Percentiles rank a stretch among this genome's conserved stretches.
These are phyloP conservation scores for Podaxis sp. DNA, from an alignment of 768 basidiomycete genomes.

Conservation along the genomic window DNA sequence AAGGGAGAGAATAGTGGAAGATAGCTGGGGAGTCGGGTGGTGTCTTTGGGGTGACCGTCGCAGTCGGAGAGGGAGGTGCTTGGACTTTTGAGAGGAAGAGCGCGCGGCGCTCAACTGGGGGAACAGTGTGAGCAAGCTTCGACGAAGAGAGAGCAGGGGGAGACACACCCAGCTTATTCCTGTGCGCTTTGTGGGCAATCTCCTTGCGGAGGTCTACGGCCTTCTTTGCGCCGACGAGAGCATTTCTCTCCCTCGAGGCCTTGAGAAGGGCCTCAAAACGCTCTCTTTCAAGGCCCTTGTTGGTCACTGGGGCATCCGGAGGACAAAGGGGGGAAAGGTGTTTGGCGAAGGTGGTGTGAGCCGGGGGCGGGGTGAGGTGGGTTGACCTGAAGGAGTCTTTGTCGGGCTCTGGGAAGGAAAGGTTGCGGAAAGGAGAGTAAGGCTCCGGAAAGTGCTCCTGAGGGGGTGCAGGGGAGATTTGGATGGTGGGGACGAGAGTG, in stretches of 20 bases:
- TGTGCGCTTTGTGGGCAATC: conserved; percentile 70
- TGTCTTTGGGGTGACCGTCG: conserved; percentile 57
- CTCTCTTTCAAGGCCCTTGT: conserved; percentile 60
- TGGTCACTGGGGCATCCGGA: conserved; percentile 30
- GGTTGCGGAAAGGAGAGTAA: conserved; percentile 59
- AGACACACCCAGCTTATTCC: conserved; percentile 68
- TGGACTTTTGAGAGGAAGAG: conserved; percentile 73
- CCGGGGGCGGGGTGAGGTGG: conserved; percentile 58
- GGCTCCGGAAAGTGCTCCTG: conserved; percentile 51
- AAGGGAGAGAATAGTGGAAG: conserved; percentile 69
- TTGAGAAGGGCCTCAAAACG: conserved; percentile 66
- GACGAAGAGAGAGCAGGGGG: not conserved
- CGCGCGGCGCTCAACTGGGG: conserved; percentile 70
- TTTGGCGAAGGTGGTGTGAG: conserved; percentile 39
- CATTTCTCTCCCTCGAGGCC: conserved; percentile 58
- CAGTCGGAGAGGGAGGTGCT: conserved; percentile 63
- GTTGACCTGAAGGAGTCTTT: conserved; percentile 58
- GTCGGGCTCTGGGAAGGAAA: conserved; percentile 29
- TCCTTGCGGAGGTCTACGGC: conserved; percentile 68
- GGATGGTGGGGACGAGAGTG: conserved; percentile 62
- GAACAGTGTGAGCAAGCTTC: conserved; percentile 1
- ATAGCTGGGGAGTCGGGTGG: conserved; percentile 71
- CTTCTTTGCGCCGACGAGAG: conserved; percentile 39
- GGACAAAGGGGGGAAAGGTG: conserved; percentile 54
- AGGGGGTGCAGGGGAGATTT: conserved; percentile 68